Conservation (phyloP, 1,284 basidiomycete species). For the Nidula niveotomentosa region DNA sequence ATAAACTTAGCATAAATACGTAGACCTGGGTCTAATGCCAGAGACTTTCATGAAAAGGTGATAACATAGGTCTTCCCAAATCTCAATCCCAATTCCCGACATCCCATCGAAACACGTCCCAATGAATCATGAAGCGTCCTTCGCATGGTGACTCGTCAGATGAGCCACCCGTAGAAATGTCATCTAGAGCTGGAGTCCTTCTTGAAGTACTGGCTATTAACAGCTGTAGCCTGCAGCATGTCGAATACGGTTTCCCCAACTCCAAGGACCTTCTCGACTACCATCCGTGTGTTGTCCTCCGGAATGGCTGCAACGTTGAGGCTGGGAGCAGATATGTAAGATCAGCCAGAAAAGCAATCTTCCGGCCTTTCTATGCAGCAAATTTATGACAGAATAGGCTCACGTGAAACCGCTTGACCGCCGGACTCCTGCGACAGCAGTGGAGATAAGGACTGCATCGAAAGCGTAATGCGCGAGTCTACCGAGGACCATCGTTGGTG, state of each 20-base stretch:
- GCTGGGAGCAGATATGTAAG: constrained; percentile 33
- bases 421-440: constrained; percentile 90
- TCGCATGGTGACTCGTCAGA: no score
- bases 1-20: no score
- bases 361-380: background rate
- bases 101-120: no score
- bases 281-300: constrained; percentile 73
- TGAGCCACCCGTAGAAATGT: background rate
- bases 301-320: constrained; percentile 68
- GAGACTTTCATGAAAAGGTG: no score
- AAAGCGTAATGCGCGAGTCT: constrained; percentile 82
- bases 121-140: no score
- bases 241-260: constrained; percentile 91
- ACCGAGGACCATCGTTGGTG: constrained; percentile 68
- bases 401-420: constrained; percentile 89
- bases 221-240: constrained; percentile 74
- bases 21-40: no score
- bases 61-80: no score
- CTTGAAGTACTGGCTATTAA: constrained; percentile 83
- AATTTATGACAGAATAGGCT: constrained; percentile 31
- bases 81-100: no score
- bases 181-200: constrained; percentile 22
- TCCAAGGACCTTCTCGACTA: constrained; percentile 82
- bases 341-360: background rate
- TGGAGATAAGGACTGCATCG: constrained; percentile 87